Evolutionary conservation across 345 rosid genomes (phyloP).

Genomic region (Populus pruinosa): DNA sequence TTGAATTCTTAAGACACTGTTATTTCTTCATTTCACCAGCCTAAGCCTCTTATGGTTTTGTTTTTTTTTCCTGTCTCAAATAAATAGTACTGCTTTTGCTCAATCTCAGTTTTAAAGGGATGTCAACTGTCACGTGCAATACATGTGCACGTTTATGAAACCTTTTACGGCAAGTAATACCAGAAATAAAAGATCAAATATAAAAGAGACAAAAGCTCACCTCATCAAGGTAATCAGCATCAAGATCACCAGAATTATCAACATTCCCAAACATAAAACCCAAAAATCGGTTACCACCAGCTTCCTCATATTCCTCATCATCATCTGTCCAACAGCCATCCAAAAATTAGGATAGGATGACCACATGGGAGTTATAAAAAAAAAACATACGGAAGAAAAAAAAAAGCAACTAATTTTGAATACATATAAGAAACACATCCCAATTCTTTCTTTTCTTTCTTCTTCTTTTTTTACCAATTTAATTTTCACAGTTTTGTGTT

Average conservation of each 20-base stretch:
- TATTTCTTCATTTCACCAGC: not conserved
- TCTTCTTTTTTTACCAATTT: not conserved
- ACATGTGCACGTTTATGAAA: not conserved
- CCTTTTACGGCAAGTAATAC: not conserved
- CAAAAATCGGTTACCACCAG: constrained; percentile 63
- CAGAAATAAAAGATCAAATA: not conserved
- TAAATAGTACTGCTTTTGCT: not conserved
- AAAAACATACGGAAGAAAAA: not conserved
- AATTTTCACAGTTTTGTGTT: not conserved
- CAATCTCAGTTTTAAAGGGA: not conserved
- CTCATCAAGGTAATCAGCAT: constrained; percentile 97
- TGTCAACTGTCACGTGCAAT: not conserved
- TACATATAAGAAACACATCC: too few relatives aligned
- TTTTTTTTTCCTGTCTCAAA: not conserved
- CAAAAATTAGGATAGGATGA: not conserved
- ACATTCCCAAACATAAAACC: constrained; percentile 98
- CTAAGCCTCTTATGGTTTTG: not conserved
- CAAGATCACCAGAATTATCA: constrained; percentile 92
- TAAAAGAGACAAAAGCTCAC: constrained; percentile 30
- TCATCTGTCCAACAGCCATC: constrained; percentile 44
- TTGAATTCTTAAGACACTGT: too few relatives aligned
- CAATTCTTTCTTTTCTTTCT: not conserved
- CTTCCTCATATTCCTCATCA: constrained; percentile 80
- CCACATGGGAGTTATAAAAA: not conserved
- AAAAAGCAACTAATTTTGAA: not conserved